Base-by-base conservation (phyloP, 768 basidiomycete species). In the Lyophyllum atratum region DNA sequence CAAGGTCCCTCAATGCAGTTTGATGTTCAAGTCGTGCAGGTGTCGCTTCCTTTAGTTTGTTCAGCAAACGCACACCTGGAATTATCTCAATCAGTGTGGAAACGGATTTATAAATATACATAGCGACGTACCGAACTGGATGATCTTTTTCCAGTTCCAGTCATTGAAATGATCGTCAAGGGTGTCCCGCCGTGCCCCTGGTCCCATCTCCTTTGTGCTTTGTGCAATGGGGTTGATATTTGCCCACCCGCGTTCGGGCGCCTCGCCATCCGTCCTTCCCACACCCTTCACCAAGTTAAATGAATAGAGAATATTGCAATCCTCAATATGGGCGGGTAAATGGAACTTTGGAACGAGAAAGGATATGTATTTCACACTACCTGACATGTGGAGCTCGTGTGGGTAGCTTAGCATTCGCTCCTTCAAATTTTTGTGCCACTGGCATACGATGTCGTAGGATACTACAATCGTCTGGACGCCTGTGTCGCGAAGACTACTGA, bases 311-410 rank as follows among this genome's bases (percentile, higher is more conserved):
- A n/a, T n/a, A n/a, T n/a, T n/a, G n/a, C n/a, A n/a, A n/a, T n/a
- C n/a, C n/a, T 49, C 40, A 4, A 55, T 55, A 46, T 73, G 72
- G 15, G 65, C 64, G 0, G 64, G 59, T 1, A 69, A 43, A 51
- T 72, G 72, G 25, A 72, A 67, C 44, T 72, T 71, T 2, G 72
- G 72, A 21, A 73, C 56, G 6, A 62, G 51, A 44, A 56, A 64
- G 1, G 39, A 28, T 11, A 61, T 49, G 10, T 54, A 6, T 25
- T 8, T 58, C 10, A 43, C 28, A 4, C 19, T 7, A 9, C 21
- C 15, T 12, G 19, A 25, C 3, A 37, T n/a, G 33, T 39, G 26
- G 4, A 58, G 34, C 7, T 37, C 10, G 22, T 51, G 37, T 15
- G 45, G 50, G 31, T 54, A 58, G 12, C 11, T 31, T 14, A 25